Percentiles rank a stretch among this genome's conserved stretches.
Evolutionary conservation across 2,329 filamentous ascomycete species (phyloP).

Genomic region (Hypoxylon sp.): DNA sequence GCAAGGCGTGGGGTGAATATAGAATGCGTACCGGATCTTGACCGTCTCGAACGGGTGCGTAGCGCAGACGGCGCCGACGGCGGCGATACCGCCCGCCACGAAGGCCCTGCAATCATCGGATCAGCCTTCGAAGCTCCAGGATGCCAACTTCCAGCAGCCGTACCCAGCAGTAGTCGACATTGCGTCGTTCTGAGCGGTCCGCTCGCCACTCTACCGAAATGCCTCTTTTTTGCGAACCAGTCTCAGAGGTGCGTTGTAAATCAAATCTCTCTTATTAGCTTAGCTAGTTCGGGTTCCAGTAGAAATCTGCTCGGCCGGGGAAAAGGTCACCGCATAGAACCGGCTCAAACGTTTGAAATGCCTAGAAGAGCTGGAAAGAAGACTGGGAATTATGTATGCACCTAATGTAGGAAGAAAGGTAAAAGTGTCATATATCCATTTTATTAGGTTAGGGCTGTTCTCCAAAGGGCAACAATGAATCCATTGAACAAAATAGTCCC

Average conservation of each 20-base stretch:
- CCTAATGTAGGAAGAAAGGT: not conserved
- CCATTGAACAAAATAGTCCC: conserved; percentile 19
- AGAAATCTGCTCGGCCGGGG: conserved; percentile 6
- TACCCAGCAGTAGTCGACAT: conserved; percentile 53
- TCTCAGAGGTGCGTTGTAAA: not conserved
- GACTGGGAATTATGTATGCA: not conserved
- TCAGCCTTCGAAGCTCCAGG: conserved; percentile 25
- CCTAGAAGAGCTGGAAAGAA: not conserved
- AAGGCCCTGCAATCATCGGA: conserved; percentile 73
- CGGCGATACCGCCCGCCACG: conserved; percentile 94
- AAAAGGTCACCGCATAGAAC: conserved; percentile 17
- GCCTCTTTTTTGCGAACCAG: conserved; percentile 1
- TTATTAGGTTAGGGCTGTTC: conserved; percentile 15
- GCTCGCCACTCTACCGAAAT: conserved; percentile 29
- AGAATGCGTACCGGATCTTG: conserved; percentile 83
- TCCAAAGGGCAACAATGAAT: conserved; percentile 33
- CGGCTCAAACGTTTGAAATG: conserved; percentile 4
- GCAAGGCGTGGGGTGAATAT: not conserved
- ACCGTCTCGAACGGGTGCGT: conserved; percentile 99
- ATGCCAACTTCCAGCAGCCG: conserved; percentile 3
- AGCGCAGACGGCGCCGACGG: conserved; percentile 95
- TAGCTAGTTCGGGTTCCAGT: not conserved
- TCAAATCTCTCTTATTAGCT: not conserved
- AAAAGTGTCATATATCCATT: conserved; percentile 29
- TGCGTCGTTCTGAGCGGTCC: conserved; percentile 35